Evolutionary conservation across 306 rosid species (phyloP).

Genomic region (Cucurbita argyrosperma): DNA sequence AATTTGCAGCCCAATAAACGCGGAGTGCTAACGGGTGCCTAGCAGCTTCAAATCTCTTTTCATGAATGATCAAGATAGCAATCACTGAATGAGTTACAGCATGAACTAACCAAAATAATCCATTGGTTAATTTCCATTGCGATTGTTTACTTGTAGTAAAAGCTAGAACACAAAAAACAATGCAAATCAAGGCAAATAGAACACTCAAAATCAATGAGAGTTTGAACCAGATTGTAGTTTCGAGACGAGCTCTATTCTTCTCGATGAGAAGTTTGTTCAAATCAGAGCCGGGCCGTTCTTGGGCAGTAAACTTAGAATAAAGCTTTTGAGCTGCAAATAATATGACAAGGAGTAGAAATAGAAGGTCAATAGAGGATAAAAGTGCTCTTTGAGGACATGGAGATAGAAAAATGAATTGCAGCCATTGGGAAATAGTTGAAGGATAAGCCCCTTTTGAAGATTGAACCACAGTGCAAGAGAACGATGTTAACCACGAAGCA

Average conservation of each 20-base stretch:
- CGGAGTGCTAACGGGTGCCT: conserved; percentile 60
- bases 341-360: conserved; percentile 37
- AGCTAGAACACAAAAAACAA: conserved; percentile 24
- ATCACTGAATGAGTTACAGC: conserved; percentile 46
- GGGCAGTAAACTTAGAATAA: conserved; percentile 28
- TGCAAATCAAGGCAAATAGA: conserved; percentile 30
- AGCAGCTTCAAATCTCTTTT: conserved; percentile 37
- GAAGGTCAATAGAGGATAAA: conserved; percentile 27
- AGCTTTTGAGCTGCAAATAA: conserved; percentile 39
- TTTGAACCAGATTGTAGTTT: conserved; percentile 46
- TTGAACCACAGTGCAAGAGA: conserved; percentile 32
- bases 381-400: conserved; percentile 87
- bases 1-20: conserved; percentile 49
- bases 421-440: conserved; percentile 35
- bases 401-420: conserved; percentile 54
- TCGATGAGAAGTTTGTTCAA: conserved; percentile 40
- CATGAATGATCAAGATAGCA: conserved; percentile 42
- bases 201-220: conserved; percentile 30
- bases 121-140: conserved; percentile 44
- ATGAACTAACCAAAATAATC: conserved; percentile 58
- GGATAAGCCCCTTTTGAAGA: conserved; percentile 20
- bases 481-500: conserved; percentile 36
- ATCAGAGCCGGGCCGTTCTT: conserved; percentile 14
- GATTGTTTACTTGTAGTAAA: conserved; percentile 17
- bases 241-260: conserved; percentile 3